These are phyloP conservation scores for Pneumocystis murina DNA, from an alignment of 1,139 yeast genomes.

Conservation along the genomic window DNA sequence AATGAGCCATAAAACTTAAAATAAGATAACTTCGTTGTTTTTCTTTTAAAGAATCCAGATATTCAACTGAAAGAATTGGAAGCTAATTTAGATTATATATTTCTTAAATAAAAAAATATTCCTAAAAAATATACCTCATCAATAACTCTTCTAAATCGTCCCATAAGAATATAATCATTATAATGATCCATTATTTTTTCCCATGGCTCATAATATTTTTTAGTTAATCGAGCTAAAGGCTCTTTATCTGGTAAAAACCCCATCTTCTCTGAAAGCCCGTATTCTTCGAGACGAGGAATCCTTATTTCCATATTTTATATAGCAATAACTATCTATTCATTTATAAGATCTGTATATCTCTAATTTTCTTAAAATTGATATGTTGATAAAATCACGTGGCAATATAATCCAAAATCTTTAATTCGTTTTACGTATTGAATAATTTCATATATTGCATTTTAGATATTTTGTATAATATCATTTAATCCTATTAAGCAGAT, in stretches of 20 bases:
- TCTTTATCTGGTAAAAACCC: conserved; percentile 65
- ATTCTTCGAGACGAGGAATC: conserved; percentile 43
- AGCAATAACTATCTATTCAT: too few species aligned
- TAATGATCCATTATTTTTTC: conserved; percentile 49
- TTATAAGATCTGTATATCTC: too few species aligned
- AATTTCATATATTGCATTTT: too few species aligned
- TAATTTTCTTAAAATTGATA: too few species aligned
- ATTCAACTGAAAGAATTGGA: conserved; percentile 11
- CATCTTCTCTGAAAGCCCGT: conserved; percentile 49
- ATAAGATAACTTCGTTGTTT: conserved; percentile 67
- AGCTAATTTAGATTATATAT: conserved; percentile 22
- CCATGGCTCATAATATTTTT: conserved; percentile 60
- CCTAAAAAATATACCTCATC: conserved; percentile 43
- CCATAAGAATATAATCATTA: conserved; percentile 58
- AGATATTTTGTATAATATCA: too few species aligned
- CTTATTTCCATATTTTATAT: neutral
- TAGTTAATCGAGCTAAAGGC: conserved; percentile 49
- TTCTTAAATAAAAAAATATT: conserved; percentile 23
- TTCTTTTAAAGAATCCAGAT: conserved; percentile 29
- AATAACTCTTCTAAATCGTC: conserved; percentile 42
- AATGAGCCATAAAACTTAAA: conserved; percentile 67
- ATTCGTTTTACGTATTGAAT: too few species aligned
- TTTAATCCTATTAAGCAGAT: too few species aligned
- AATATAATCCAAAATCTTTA: too few species aligned
- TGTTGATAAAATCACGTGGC: too few species aligned